Evolutionary conservation across 73 alveolate species (phyloP).

Genomic region (Paramecium caudatum): DNA sequence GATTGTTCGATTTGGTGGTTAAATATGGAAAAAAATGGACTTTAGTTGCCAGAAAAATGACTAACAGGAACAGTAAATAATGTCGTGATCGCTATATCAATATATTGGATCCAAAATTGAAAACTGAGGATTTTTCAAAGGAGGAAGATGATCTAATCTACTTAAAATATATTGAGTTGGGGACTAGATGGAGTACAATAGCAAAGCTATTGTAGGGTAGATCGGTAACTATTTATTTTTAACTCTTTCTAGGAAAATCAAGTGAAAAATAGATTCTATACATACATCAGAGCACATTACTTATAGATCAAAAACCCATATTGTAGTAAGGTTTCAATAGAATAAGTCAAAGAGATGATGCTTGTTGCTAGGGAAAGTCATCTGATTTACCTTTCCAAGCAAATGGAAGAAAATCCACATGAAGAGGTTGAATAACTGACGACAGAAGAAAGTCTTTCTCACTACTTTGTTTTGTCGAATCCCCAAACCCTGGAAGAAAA

Average conservation of each 20-base stretch:
- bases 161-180: not conserved
- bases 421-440: too few species aligned
- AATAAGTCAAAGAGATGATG: too few species aligned
- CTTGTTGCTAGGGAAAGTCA: too few species aligned
- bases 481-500: too few species aligned
- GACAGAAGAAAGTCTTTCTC: too few species aligned
- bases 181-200: not conserved
- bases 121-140: not conserved
- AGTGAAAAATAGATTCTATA: slow-evolving; percentile 71
- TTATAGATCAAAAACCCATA: not conserved
- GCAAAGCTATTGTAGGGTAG: slow-evolving; percentile 51
- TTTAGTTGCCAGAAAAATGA: not conserved
- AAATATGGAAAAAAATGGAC: slow-evolving; percentile 26
- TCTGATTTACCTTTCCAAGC: too few species aligned
- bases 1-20: not conserved
- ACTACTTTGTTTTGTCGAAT: too few species aligned
- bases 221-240: not conserved
- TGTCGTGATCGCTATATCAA: not conserved
- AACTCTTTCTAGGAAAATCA: slow-evolving; percentile 30
- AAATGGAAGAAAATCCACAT: too few species aligned
- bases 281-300: not conserved
- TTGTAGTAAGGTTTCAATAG: too few species aligned
- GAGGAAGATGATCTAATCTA: slow-evolving; percentile 9
- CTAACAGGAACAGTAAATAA: not conserved
- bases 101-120: not conserved